Evolutionary conservation across 768 basidiomycete species (phyloP), one percentile per base, ranked within the genome.

Genomic region (Coprinopsis strossmayeri): DNA sequence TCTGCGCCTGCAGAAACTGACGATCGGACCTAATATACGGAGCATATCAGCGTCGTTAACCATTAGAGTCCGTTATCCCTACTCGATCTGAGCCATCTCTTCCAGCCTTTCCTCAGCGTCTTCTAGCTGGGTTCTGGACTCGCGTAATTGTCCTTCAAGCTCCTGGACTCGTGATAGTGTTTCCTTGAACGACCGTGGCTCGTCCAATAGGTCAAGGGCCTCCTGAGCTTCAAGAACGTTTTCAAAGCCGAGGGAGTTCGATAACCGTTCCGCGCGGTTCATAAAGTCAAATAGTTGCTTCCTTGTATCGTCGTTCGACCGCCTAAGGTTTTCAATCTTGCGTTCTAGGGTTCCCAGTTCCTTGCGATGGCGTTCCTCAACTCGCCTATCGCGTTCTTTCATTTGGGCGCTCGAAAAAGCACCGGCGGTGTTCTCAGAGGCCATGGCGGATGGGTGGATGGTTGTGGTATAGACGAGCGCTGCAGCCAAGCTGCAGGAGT

Each of bases 161-260:
- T 20, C 49, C 13, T 66, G 61, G 27, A 69, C 55, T 9, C 64
- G 66, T 24, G 67, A 64, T 21, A 69, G 53, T 49, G 65, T 65
- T 15, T 68, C 65, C 46, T 61, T 62, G 47, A 69, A 74, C 3
- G 66, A 52, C 0, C 63, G 43, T 3, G 64, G 64, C 18, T 61
- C 48, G 32, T 69, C 69, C 2, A 66, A 57, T 1, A 66, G 63
- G 28, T 72, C 69, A 25, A 77, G 59, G 7, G 61, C 58, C 5
- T 66, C 59, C 46, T 76, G 69, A 0, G 74, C 72, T 25, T 77
- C 74, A 9, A 60, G 62, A 2, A 75, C 55, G 41, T 70, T 64
- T 1, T 58, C 53, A 52, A 74, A 79, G 0, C 77, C 79, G 37
- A 81, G 64, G 1, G 60, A 60, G 5, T 58, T 53, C 0, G 73